phyloP scores from a whole-genome alignment of 1,284 basidiomycete genomes.

The Salmacisia buchloeana region DNA sequence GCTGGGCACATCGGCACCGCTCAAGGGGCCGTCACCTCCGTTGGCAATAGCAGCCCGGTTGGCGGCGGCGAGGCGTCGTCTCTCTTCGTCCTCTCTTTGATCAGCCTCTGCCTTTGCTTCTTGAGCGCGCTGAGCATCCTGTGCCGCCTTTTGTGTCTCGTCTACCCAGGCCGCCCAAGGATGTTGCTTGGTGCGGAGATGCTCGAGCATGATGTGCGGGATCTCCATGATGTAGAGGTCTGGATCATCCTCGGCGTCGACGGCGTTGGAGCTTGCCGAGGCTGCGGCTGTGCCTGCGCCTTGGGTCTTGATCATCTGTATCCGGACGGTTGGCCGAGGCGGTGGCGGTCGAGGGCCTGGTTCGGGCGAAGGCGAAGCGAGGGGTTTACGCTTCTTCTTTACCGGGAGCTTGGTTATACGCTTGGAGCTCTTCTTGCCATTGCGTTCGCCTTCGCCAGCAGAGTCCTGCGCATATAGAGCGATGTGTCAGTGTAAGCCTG shows the following conservation, averaged over 20 bases:
- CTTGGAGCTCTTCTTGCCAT: background rate
- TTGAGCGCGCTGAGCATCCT: conserved; percentile 11
- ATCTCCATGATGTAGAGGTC: conserved; percentile 41
- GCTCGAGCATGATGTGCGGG: conserved; percentile 31
- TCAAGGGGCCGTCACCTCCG: conserved; percentile 31
- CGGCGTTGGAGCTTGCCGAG: conserved; percentile 10
- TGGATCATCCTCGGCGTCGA: conserved; percentile 22
- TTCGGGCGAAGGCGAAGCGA: background rate
- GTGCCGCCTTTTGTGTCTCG: conserved; percentile 5
- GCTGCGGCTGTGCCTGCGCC: conserved; percentile 10
- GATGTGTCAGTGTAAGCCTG: background rate
- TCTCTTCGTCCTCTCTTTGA: conserved; percentile 9
- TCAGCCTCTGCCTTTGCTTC: conserved; percentile 15
- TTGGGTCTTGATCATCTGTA: conserved; percentile 11
- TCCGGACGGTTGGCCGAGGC: background rate
- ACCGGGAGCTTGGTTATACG: background rate
- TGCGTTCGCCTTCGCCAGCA: background rate
- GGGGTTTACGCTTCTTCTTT: background rate
- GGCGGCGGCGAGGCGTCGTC: conserved; percentile 14
- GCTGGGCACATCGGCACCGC: conserved; percentile 19
- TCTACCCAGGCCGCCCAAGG: conserved; percentile 44
- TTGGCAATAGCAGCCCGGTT: background rate
- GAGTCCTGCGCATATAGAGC: background rate
- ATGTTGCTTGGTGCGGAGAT: conserved; percentile 27
- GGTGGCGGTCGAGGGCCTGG: background rate